Evolutionary conservation across 106 monocot species (phyloP).

Genomic region (Dioscorea alata): DNA sequence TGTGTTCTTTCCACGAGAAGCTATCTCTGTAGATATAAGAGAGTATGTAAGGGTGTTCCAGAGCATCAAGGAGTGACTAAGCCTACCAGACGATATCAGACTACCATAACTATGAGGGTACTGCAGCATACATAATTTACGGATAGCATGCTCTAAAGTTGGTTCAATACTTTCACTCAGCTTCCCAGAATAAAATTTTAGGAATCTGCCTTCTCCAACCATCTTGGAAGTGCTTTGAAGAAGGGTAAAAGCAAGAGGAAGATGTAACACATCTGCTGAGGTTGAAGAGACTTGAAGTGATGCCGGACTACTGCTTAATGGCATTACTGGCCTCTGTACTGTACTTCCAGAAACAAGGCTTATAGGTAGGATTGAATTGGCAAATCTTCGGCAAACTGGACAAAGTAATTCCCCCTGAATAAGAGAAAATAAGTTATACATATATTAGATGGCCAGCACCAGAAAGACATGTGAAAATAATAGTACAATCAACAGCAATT

Average conservation of each 20-base stretch:
- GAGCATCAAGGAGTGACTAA: conserved; percentile 48
- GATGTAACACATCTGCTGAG: conserved; percentile 2
- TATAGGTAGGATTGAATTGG: conserved; percentile 76
- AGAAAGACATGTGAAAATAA: not conserved
- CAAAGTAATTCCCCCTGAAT: conserved; percentile 86
- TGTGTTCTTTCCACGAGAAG: conserved; percentile 50
- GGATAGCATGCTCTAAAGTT: conserved; percentile 42
- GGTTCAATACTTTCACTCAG: conserved; percentile 29
- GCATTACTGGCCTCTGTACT: not conserved
- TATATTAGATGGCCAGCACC: too few relatives aligned
- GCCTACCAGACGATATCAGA: conserved; percentile 33
- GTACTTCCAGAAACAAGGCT: conserved; percentile 13
- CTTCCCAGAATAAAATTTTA: conserved; percentile 31
- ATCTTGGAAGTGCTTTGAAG: conserved; percentile 44
- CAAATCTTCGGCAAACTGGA: conserved; percentile 88
- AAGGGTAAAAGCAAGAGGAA: conserved; percentile 61
- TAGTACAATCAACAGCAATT: not conserved
- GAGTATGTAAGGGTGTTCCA: conserved; percentile 88
- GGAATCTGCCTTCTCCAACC: conserved; percentile 35
- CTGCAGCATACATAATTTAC: conserved; percentile 56
- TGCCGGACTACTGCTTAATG: conserved; percentile 5
- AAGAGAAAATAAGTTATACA: not conserved
- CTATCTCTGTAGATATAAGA: conserved; percentile 73
- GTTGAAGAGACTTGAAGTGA: conserved; percentile 3
- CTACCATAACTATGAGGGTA: conserved; percentile 30